phyloP scores from a whole-genome alignment of 2,329 filamentous ascomycete genomes.

The Penicillium sp. region DNA sequence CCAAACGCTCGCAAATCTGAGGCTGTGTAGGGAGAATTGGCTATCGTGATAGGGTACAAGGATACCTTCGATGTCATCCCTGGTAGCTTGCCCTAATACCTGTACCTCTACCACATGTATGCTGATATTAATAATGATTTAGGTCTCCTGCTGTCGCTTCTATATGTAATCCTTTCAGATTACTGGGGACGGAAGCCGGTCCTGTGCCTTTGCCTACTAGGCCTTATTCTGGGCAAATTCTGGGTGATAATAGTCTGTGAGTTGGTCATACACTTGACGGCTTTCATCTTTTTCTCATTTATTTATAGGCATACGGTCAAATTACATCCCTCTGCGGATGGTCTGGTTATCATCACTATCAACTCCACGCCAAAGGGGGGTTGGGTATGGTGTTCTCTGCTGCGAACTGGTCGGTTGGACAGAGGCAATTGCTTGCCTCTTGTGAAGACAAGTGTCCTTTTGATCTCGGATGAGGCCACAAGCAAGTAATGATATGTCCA shows the following conservation, averaged over 20 bases:
- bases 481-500: background rate
- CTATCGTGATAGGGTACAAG: slow-evolving; percentile 24
- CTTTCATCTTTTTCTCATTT: background rate
- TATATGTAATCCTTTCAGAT: slow-evolving; percentile 25
- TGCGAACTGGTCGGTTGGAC: background rate
- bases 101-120: no score
- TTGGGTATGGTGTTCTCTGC: background rate
- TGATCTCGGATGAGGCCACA: background rate
- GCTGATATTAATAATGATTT: background rate
- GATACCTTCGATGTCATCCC: slow-evolving; percentile 20
- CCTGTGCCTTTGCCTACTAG: slow-evolving; percentile 17
- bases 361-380: background rate
- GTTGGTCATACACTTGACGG: background rate
- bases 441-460: background rate
- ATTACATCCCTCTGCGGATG: slow-evolving; percentile 20
- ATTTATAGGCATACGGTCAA: slow-evolving; percentile 12
- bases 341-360: slow-evolving; percentile 21
- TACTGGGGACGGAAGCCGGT: slow-evolving; percentile 23
- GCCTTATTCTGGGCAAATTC: slow-evolving; percentile 17
- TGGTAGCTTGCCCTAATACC: slow-evolving; percentile 6
- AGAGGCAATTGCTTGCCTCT: slow-evolving; percentile 1
- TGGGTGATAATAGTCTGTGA: slow-evolving; percentile 25
- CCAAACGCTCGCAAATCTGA: slow-evolving; percentile 24
- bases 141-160: slow-evolving; percentile 23
- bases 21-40: slow-evolving; percentile 25